phyloP scores from a whole-genome alignment of 202 grass and related monocot genomes.

The Panicum hallii region DNA sequence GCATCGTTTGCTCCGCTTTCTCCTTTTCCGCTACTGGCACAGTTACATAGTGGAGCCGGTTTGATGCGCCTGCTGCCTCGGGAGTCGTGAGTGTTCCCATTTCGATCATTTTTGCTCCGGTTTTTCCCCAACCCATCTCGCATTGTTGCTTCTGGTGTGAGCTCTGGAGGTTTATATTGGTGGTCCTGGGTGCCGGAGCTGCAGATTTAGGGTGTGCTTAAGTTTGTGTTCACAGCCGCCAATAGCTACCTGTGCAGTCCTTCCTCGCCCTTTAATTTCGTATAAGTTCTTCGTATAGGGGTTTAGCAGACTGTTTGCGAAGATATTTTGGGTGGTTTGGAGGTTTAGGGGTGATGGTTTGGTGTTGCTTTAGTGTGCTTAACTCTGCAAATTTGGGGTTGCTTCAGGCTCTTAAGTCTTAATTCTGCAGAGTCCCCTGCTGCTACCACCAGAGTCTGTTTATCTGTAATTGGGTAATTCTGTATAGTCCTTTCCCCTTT shows the following conservation, averaged over 20 bases:
- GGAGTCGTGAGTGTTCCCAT: neutral
- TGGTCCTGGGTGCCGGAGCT: neutral
- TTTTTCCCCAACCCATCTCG: neutral
- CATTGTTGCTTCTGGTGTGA: neutral
- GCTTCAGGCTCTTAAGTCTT: neutral
- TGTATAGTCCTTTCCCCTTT: neutral
- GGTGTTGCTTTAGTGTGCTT: no score
- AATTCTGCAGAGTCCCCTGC: neutral
- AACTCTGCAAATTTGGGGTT: neutral
- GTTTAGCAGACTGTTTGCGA: neutral
- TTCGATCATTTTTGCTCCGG: neutral
- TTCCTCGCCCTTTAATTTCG: neutral
- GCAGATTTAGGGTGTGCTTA: neutral
- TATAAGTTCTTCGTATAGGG: neutral
- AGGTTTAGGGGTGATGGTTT: neutral
- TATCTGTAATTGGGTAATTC: neutral
- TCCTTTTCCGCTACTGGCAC: neutral
- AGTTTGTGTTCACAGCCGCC: neutral
- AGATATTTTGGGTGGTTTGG: constrained; percentile 8
- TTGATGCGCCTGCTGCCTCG: neutral
- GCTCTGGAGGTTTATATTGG: neutral
- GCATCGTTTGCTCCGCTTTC: neutral
- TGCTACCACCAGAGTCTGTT: neutral
- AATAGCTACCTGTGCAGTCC: neutral
- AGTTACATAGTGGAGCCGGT: neutral